A percentile compares a stretch with the other conserved stretches of the same genome.
phyloP scores from a whole-genome alignment of 2,329 filamentous ascomycete species.

The Sarocladium oryzae region DNA sequence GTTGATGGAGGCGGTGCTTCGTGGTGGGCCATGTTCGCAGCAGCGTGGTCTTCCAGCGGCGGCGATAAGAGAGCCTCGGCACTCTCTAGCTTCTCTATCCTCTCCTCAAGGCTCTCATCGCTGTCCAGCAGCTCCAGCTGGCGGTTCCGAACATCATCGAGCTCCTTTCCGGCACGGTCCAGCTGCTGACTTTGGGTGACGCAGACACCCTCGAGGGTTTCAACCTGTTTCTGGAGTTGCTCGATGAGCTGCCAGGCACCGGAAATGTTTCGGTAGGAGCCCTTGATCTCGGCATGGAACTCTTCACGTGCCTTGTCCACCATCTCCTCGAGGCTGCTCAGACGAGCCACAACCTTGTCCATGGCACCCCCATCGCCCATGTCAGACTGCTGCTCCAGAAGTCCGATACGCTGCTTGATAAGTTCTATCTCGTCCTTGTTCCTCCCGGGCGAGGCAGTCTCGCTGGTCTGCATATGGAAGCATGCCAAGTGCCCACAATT shows the following conservation, averaged over 20 bases:
- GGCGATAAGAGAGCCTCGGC: conserved; percentile 18
- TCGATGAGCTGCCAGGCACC: conserved; percentile 47
- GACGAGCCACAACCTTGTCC: conserved; percentile 26
- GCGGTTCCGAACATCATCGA: conserved; percentile 40
- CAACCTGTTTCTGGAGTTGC: conserved; percentile 33
- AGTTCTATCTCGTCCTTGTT: conserved; percentile 14
- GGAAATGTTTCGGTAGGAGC: conserved; percentile 47
- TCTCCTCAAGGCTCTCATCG: conserved; percentile 47
- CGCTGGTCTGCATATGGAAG: conserved; percentile 46
- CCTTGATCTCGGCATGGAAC: conserved; percentile 44
- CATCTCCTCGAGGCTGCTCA: conserved; percentile 44
- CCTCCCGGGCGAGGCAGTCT: conserved; percentile 39
- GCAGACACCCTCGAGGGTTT: conserved; percentile 29
- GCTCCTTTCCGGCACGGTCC: conserved; percentile 30
- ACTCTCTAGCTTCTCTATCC: conserved; percentile 40
- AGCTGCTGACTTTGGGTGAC: conserved; percentile 34
- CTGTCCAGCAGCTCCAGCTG: conserved; percentile 45
- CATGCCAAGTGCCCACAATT: conserved; percentile 55
- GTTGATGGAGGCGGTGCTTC: background rate
- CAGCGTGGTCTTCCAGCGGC: conserved; percentile 15
- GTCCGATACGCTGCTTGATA: conserved; percentile 20
- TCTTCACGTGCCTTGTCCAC: conserved; percentile 48
- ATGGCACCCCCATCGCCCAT: conserved; percentile 4
- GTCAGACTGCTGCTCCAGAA: conserved; percentile 27
- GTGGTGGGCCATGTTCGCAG: background rate